A percentile compares a stretch with the other conserved stretches of the same genome.
phyloP scores from a whole-genome alignment of 2,329 filamentous ascomycete species.

The Penicillium sp. region DNA sequence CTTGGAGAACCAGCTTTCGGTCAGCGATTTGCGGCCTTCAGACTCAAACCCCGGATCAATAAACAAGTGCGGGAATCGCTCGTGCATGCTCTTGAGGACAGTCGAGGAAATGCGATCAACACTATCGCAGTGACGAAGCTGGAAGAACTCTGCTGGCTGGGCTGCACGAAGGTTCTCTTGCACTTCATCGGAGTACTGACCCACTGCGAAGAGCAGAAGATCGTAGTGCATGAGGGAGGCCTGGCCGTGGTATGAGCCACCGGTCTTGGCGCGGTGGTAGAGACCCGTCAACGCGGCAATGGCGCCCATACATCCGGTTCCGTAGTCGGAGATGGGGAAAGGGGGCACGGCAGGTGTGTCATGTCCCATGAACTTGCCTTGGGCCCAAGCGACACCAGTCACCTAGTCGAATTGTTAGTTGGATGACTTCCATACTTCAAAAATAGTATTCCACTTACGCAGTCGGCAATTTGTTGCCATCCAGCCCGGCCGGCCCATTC shows the following conservation, averaged over 20 bases:
- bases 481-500: slow-evolving; percentile 66
- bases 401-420: slow-evolving; percentile 28
- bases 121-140: slow-evolving; percentile 60
- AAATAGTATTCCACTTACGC: slow-evolving; percentile 46
- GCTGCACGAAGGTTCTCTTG: slow-evolving; percentile 53
- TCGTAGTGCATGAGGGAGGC: slow-evolving; percentile 69
- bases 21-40: slow-evolving; percentile 44
- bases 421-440: not conserved
- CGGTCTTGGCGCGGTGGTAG: slow-evolving; percentile 60
- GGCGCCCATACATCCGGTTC: slow-evolving; percentile 70
- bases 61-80: slow-evolving; percentile 57
- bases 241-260: slow-evolving; percentile 67
- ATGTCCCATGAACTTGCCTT: slow-evolving; percentile 44
- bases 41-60: slow-evolving; percentile 20
- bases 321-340: slow-evolving; percentile 62
- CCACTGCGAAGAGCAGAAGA: slow-evolving; percentile 62
- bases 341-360: slow-evolving; percentile 43
- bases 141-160: slow-evolving; percentile 56
- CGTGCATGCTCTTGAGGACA: slow-evolving; percentile 57
- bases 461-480: slow-evolving; percentile 73
- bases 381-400: slow-evolving; percentile 43
- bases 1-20: slow-evolving; percentile 51
- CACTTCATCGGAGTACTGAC: slow-evolving; percentile 56
- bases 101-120: slow-evolving; percentile 65
- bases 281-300: slow-evolving; percentile 66